These are phyloP conservation scores for Trichoderma guizhouense DNA, from an alignment of 2,329 filamentous ascomycete genomes.

Conservation along the genomic window DNA sequence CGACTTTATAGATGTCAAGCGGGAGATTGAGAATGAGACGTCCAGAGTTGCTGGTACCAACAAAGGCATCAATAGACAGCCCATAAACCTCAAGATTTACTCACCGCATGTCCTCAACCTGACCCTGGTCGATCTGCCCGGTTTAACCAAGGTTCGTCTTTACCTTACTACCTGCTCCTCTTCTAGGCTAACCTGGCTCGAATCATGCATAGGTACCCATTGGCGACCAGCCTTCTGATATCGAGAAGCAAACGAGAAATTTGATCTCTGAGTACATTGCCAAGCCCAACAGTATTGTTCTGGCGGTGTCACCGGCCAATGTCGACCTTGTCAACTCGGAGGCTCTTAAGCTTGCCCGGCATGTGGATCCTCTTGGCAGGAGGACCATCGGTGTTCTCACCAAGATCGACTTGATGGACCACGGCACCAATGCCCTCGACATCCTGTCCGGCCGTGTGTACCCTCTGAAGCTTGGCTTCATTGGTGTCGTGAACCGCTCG, in stretches of 20 bases:
- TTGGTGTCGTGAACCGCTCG: conserved; percentile 95
- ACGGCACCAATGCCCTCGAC: conserved; percentile 95
- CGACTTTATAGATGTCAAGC: conserved; percentile 89
- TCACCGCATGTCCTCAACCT: conserved; percentile 95
- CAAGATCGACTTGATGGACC: conserved; percentile 97
- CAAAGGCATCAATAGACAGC: conserved; percentile 95
- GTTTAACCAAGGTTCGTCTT: conserved; percentile 76
- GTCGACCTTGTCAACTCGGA: conserved; percentile 99
- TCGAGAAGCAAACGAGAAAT: conserved; percentile 96
- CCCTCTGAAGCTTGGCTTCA: conserved; percentile 93
- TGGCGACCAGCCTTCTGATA: conserved; percentile 94
- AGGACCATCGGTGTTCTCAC: conserved; percentile 96
- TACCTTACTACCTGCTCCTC: not conserved
- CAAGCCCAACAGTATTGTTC: conserved; percentile 96
- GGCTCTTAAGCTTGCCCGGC: conserved; percentile 89
- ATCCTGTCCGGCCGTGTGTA: conserved; percentile 97
- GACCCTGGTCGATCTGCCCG: conserved; percentile 92
- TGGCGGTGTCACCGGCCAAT: conserved; percentile 95
- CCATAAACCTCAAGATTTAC: conserved; percentile 98
- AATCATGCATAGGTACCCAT: conserved; percentile 69
- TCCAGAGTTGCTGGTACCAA: conserved; percentile 88
- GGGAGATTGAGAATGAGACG: conserved; percentile 96
- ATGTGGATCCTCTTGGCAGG: conserved; percentile 92
- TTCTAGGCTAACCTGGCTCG: conserved; percentile 19
- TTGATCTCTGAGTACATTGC: conserved; percentile 98